A percentile compares a stretch with the other conserved stretches of the same genome.
phyloP scores from a whole-genome alignment of 1,284 basidiomycete species.

The Cutaneotrichosporon dermatis region DNA sequence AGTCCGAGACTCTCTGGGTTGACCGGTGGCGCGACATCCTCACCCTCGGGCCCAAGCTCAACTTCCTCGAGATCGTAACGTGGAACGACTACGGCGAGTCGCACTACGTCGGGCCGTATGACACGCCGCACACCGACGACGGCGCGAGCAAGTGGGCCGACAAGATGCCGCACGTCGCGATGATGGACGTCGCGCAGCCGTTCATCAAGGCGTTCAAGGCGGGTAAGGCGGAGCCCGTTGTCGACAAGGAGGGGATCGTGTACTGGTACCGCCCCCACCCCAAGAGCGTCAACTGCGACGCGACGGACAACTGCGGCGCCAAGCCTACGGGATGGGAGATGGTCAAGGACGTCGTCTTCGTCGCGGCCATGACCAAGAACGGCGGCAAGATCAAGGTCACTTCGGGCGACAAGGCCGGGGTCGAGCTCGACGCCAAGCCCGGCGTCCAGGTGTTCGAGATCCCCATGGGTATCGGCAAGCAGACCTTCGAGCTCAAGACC shows the following conservation, averaged over 20 bases:
- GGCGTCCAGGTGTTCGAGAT: slow-evolving; percentile 33
- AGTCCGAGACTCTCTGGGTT: slow-evolving; percentile 46
- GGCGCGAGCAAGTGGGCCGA: slow-evolving; percentile 39
- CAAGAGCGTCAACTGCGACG: slow-evolving; percentile 42
- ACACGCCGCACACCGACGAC: slow-evolving; percentile 41
- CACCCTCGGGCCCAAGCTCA: slow-evolving; percentile 21
- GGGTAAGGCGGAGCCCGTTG: slow-evolving; percentile 27
- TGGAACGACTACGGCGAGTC: slow-evolving; percentile 51
- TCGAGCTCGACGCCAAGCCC: slow-evolving; percentile 26
- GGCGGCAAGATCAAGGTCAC: slow-evolving; percentile 42
- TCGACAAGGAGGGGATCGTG: slow-evolving; percentile 40
- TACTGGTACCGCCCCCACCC: slow-evolving; percentile 49
- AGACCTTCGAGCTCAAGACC: slow-evolving; percentile 32
- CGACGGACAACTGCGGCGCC: slow-evolving; percentile 40
- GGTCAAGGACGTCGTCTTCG: slow-evolving; percentile 42
- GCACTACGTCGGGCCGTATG: slow-evolving; percentile 43
- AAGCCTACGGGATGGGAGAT: slow-evolving; percentile 17
- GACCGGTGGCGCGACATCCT: slow-evolving; percentile 48
- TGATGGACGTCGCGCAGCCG: slow-evolving; percentile 45
- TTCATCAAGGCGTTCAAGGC: slow-evolving; percentile 48
- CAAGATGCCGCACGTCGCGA: slow-evolving; percentile 42
- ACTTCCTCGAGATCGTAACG: slow-evolving; percentile 46
- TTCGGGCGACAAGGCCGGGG: slow-evolving; percentile 35
- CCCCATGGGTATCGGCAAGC: slow-evolving; percentile 39
- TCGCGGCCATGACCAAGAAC: slow-evolving; percentile 35